Percentiles rank a stretch among this genome's conserved stretches.
phyloP scores from a whole-genome alignment of 2,329 filamentous ascomycete species.

The Curvularia lunata region DNA sequence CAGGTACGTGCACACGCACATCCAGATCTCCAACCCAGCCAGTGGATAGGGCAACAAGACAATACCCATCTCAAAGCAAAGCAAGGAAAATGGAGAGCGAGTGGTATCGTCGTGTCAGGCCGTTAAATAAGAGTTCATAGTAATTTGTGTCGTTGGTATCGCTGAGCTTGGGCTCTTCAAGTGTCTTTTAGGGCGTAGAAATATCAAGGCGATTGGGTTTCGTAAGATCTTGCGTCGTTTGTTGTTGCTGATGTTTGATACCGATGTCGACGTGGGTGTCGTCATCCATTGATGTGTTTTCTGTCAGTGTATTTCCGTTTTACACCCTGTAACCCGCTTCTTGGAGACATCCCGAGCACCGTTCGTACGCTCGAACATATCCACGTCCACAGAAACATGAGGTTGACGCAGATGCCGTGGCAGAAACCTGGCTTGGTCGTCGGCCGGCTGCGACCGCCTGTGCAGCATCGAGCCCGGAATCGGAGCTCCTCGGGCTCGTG shows the following conservation, averaged over 20 bases:
- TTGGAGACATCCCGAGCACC: slow-evolving; percentile 52
- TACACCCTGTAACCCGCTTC: slow-evolving; percentile 49
- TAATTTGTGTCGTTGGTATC: slow-evolving; percentile 31
- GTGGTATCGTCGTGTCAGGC: neutral
- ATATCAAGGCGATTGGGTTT: slow-evolving; percentile 7
- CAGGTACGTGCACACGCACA: neutral
- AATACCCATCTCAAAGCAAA: neutral
- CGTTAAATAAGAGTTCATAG: slow-evolving; percentile 2
- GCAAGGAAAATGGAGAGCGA: neutral
- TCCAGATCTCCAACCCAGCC: neutral
- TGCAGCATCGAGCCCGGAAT: slow-evolving; percentile 51
- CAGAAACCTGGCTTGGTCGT: slow-evolving; percentile 46
- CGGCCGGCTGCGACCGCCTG: slow-evolving; percentile 29
- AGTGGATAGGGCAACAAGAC: neutral
- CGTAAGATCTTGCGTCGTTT: slow-evolving; percentile 13
- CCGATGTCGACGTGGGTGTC: neutral
- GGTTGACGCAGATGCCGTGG: slow-evolving; percentile 31
- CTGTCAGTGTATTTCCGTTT: slow-evolving; percentile 1
- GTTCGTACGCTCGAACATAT: slow-evolving; percentile 50
- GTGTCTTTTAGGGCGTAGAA: slow-evolving; percentile 28
- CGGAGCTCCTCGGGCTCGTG: slow-evolving; percentile 60
- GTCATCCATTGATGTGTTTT: neutral
- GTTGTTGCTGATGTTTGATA: slow-evolving; percentile 18
- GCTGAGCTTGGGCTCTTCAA: slow-evolving; percentile 48
- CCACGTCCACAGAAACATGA: slow-evolving; percentile 49